Conservation (phyloP, 1,284 basidiomycete species). For the Microstroma glucosiphilum region DNA sequence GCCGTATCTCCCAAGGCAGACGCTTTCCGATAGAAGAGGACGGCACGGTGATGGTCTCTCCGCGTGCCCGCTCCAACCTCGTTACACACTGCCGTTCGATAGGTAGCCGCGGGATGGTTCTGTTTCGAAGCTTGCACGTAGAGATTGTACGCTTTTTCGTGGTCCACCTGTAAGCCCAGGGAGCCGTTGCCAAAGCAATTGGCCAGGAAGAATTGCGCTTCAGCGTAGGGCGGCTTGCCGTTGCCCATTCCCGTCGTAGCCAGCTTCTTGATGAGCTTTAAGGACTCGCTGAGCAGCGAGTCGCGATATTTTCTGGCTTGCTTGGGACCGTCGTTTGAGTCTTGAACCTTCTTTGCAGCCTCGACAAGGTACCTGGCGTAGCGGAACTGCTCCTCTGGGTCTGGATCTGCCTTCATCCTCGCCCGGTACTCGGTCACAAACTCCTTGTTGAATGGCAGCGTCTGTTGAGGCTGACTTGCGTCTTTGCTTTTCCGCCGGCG, state of each 20-base stretch:
- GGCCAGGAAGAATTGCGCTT: conserved; percentile 98
- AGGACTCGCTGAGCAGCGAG: conserved; percentile 73
- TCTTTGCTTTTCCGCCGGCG: conserved; percentile 38
- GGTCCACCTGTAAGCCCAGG: conserved; percentile 87
- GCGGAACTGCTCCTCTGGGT: conserved; percentile 95
- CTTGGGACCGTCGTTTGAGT: conserved; percentile 41
- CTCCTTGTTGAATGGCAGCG: conserved; percentile 66
- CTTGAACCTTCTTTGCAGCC: conserved; percentile 74
- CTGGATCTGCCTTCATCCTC: conserved; percentile 93
- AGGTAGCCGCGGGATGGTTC: conserved; percentile 89
- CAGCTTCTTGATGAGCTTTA: conserved; percentile 85
- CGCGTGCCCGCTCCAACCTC: conserved; percentile 98
- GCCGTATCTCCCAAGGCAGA: conserved; percentile 92
- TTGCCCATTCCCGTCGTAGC: conserved; percentile 67
- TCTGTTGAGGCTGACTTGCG: conserved; percentile 25
- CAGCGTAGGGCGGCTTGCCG: conserved; percentile 66
- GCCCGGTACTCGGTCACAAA: conserved; percentile 96
- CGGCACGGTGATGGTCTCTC: conserved; percentile 76
- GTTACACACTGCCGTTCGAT: conserved; percentile 96
- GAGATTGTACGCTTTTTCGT: conserved; percentile 95
- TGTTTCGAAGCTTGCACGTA: conserved; percentile 96
- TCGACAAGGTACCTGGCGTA: conserved; percentile 98
- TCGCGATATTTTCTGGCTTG: conserved; percentile 72
- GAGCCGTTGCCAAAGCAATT: conserved; percentile 95
- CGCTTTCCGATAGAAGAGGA: conserved; percentile 94